Evolutionary conservation across 1,139 yeast species (phyloP).

Genomic region (Diutina mesorugosa): DNA sequence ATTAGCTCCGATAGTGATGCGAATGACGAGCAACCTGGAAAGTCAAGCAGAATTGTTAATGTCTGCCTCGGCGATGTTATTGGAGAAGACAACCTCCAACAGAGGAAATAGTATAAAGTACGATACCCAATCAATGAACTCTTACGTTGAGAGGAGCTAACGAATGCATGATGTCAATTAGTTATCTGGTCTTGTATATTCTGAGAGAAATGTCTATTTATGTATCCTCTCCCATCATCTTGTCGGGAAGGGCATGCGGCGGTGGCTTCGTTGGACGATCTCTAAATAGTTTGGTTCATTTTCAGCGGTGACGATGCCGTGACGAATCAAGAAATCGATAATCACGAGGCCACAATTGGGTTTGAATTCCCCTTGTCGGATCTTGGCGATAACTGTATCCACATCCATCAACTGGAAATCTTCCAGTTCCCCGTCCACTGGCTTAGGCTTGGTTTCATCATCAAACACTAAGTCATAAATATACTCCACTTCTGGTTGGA

Average conservation of each 20-base stretch:
- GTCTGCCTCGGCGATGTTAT: too few relatives aligned
- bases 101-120: too few relatives aligned
- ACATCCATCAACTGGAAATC: slow-evolving; percentile 52
- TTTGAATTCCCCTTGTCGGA: slow-evolving; percentile 54
- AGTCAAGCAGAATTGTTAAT: too few relatives aligned
- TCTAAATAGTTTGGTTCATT: slow-evolving; percentile 52
- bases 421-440: slow-evolving; percentile 81
- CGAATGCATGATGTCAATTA: too few relatives aligned
- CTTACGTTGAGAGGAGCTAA: too few relatives aligned
- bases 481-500: slow-evolving; percentile 85
- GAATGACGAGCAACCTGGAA: too few relatives aligned
- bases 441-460: slow-evolving; percentile 40
- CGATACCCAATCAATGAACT: too few relatives aligned
- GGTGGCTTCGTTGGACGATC: slow-evolving; percentile 47
- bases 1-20: too few relatives aligned
- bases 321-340: slow-evolving; percentile 75
- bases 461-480: slow-evolving; percentile 59
- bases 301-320: slow-evolving; percentile 52
- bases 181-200: too few relatives aligned
- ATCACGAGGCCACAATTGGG: slow-evolving; percentile 79
- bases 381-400: slow-evolving; percentile 36
- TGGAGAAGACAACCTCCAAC: too few relatives aligned
- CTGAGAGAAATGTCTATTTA: background rate
- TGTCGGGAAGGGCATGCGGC: slow-evolving; percentile 60
- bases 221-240: slow-evolving; percentile 4